These are phyloP conservation scores for Monocercomonoides exilis DNA, from an alignment of 78 protist genomes.

Conservation along the genomic window DNA sequence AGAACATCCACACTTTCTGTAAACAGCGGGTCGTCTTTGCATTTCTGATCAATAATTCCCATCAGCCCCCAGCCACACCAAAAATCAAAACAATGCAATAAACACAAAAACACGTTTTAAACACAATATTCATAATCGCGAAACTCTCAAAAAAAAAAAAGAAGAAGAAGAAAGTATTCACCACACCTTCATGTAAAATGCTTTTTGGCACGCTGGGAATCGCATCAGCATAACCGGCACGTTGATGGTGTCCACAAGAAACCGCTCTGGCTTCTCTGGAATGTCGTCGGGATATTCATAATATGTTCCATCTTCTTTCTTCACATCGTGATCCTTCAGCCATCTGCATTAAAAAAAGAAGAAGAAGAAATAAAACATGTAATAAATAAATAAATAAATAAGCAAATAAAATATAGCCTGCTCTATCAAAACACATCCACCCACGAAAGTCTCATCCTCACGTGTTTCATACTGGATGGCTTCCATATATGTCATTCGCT, in stretches of 20 bases:
- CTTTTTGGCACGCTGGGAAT: conserved; percentile 84
- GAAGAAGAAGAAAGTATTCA: not conserved
- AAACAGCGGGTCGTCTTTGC: not conserved
- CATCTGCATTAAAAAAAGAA: not conserved
- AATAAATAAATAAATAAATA: not conserved
- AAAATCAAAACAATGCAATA: too few relatives aligned
- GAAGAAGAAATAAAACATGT: not conserved
- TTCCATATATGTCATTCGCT: conserved; percentile 70
- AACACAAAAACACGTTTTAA: too few relatives aligned
- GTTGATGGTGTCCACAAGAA: conserved; percentile 79
- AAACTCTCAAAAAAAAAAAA: not conserved
- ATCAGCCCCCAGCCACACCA: too few relatives aligned
- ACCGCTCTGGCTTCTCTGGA: conserved; percentile 86
- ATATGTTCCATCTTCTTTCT: conserved; percentile 11
- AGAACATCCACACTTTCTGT: conserved; percentile 63
- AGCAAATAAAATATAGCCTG: not conserved
- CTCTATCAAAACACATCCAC: not conserved
- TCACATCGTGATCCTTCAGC: conserved; percentile 5
- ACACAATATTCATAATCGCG: too few relatives aligned
- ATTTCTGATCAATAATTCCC: conserved; percentile 8
- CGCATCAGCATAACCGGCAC: conserved; percentile 70
- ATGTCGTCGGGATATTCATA: conserved; percentile 84
- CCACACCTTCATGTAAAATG: conserved; percentile 81
- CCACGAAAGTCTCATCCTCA: not conserved
- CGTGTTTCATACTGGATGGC: conserved; percentile 55